Evolutionary conservation across 139 green algal genomes (phyloP), one percentile per base, ranked within the genome.

Genomic region (Tetradesmus lagerheimii): DNA sequence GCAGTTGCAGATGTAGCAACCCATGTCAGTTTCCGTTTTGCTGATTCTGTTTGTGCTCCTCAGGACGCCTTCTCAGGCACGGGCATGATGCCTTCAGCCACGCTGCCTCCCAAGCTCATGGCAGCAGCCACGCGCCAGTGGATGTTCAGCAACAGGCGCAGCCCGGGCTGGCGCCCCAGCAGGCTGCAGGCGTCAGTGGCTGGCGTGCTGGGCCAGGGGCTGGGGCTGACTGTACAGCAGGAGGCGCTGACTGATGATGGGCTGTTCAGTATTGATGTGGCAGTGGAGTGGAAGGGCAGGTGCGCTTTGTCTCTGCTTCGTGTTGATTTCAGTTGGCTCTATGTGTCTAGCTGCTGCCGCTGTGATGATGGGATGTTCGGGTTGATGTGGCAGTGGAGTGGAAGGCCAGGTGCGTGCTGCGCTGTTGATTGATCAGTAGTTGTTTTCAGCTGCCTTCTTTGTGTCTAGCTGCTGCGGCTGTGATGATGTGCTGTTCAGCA

Each of bases 191-290:
- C 76, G 37, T 29, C 35, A 45, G 76, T 82, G 76, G 35, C 37
- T n/a, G 76, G 18, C 37, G 23, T 84, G 23, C 64, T 88, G 64
- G 38, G 50, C 34, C 4, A 41, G 27, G 38, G 15, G 27, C 37
- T 90, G 50, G 50, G 53, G 9, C 53, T 90, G 27, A 16, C 38
- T 1, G 76, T 79, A n/a, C 43, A 86, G 34, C 29, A 89, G 31
- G 92, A 94, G 89, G 62, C 71, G 12, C 27, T 92, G 29, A 94
- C 92, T 2, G 45, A 80, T 64, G 93, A 95, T 50, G 93, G 93
- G 15, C 79, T 94, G 38, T 95, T 95, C 88, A 89, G 57, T 6
- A 92, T 96, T 34, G 94, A 96, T 87, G 92, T 93, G 20, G 85
- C 88, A 16, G 67, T 93, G n/a, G 71, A 38, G 45, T 94, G 92